Conservation (phyloP, 768 basidiomycete genomes). For the Psilocybe cubensis region DNA sequence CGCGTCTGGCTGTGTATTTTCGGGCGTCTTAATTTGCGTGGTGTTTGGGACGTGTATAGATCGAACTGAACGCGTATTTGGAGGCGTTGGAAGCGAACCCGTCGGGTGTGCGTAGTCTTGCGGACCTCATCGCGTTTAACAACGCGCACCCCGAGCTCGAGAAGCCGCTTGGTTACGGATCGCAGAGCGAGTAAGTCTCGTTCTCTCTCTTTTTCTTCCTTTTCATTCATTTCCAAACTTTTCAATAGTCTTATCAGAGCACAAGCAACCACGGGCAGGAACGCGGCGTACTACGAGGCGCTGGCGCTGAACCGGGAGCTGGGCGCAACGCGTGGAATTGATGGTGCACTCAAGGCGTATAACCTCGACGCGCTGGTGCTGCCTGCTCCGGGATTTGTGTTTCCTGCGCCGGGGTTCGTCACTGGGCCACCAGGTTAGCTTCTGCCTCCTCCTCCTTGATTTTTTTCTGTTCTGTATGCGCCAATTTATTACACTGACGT, state of each 20-base stretch:
- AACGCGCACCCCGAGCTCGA: constrained; percentile 54
- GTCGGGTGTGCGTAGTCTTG: constrained; percentile 54
- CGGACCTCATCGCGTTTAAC: constrained; percentile 62
- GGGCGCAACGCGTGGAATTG: constrained; percentile 55
- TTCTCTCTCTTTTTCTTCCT: too few relatives aligned
- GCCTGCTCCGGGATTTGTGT: constrained; percentile 42
- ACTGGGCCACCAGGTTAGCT: too few relatives aligned
- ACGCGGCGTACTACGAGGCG: constrained; percentile 44
- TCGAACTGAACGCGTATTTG: constrained; percentile 54
- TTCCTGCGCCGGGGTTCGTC: too few relatives aligned
- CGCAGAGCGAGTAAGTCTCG: constrained; percentile 36
- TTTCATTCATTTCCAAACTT: not conserved
- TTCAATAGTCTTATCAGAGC: constrained; percentile 37
- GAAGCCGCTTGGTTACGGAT: constrained; percentile 38
- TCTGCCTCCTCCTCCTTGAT: not conserved
- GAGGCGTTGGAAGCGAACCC: constrained; percentile 51
- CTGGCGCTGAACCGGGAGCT: constrained; percentile 46
- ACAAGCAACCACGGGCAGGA: constrained; percentile 40
- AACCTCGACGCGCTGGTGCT: constrained; percentile 56
- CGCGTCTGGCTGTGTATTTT: not conserved
- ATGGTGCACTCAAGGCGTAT: constrained; percentile 47
- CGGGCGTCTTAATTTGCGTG: not conserved
- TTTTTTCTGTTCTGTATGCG: too few relatives aligned
- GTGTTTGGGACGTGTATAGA: constrained; percentile 34
- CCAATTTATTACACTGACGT: too few relatives aligned